Percentiles rank a stretch among this genome's conserved stretches.
Evolutionary conservation across 345 rosid species (phyloP).

Genomic region (Eucalyptus sp.): DNA sequence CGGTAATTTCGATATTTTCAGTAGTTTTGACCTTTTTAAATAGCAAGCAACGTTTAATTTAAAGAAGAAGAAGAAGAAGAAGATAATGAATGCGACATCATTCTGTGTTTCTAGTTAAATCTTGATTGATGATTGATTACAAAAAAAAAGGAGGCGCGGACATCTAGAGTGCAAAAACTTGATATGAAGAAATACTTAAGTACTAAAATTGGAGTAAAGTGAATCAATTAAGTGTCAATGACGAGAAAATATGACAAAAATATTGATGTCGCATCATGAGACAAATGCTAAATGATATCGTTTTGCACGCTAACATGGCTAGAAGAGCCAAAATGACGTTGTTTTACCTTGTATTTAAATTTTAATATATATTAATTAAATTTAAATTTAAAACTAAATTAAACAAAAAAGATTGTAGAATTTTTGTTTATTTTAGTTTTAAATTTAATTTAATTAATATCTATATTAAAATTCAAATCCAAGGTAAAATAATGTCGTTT

Average conservation of each 20-base stretch:
- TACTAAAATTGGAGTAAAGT: accelerated
- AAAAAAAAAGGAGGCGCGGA: accelerated
- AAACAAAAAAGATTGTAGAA: too few relatives aligned
- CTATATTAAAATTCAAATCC: too few relatives aligned
- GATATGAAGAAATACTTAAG: accelerated
- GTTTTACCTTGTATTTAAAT: too few relatives aligned
- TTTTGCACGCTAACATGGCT: too few relatives aligned
- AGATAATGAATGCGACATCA: not conserved
- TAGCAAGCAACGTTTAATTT: not conserved
- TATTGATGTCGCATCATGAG: accelerated
- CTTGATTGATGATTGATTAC: not conserved
- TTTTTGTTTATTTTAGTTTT: too few relatives aligned
- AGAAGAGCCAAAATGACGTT: too few relatives aligned
- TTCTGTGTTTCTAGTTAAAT: not conserved
- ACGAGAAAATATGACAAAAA: accelerated
- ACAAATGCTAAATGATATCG: too few relatives aligned
- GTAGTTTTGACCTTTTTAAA: not conserved
- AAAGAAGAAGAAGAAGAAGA: too few relatives aligned
- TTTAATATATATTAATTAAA: too few relatives aligned
- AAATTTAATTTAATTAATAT: too few relatives aligned
- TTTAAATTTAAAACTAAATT: too few relatives aligned
- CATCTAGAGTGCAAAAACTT: accelerated
- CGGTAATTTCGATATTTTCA: not conserved
- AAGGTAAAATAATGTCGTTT: too few relatives aligned
- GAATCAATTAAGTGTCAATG: accelerated